Evolutionary conservation across 148 eudicot genomes (phyloP), one percentile per base, ranked within the genome.

Genomic region (Amaranthus cruentus): DNA sequence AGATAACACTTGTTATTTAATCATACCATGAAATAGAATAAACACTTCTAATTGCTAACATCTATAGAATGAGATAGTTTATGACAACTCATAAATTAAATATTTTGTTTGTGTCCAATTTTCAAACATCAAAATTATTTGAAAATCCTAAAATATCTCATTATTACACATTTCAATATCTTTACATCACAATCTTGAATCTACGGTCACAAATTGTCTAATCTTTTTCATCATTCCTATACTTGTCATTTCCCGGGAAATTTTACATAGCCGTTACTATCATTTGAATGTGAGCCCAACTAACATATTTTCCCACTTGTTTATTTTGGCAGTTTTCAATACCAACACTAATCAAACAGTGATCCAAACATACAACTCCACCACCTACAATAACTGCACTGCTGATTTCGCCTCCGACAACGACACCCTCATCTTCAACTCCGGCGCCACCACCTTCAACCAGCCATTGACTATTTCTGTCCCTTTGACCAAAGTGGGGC

Each of bases 301-400:
- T 70, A 73, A 61, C 52, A 6, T n/a, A 28, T 54, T 55, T 47
- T 47, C 15, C 18, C 15, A 51, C 67, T 82, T 49, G 14, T 5
- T 59, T 28, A 28, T 0, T 4, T n/a, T 59, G 18, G 74, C 76
- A 91, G 94, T 91, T 68, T 91, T 91, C 84, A 84, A 82, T 81
- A 89, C 97, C 5, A 89, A 74, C 71, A 82, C 92, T 5, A 91
- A 91, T 53, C 87, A 83, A 60, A 87, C 94, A 59, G 94, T 91
- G 79, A 70, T 91, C 81, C 94, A 87, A 38, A 91, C 97, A 64
- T 79, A 81, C 86, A 86, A 91, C 83, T 60, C 65, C 18, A 84
- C 90, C 8, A 85, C 90, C 59, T 91, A 82, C 84, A 51, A 46
- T 6, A 87, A 78, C 84, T 91, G 97, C 85, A 72, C 77, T 43